Evolutionary conservation across 2,329 filamentous ascomycete species (phyloP).

Genomic region (Exophiala phaeomuriformis): DNA sequence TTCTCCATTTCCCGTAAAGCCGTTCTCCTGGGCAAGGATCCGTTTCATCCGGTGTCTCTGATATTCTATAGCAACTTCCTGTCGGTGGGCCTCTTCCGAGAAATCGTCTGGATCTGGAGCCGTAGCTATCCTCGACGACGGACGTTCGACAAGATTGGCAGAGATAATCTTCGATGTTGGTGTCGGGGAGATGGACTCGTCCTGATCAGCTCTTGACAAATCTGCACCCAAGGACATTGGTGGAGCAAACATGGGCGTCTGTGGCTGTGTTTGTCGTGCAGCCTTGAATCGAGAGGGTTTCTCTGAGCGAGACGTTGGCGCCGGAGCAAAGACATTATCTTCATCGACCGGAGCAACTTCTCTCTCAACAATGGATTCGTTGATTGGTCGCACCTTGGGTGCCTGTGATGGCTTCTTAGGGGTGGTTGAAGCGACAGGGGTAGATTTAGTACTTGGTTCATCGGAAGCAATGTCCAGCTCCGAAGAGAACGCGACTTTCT

Average conservation of each 20-base stretch:
- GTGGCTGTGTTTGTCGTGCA: slow-evolving; percentile 11
- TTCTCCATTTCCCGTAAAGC: slow-evolving; percentile 55
- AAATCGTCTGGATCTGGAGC: slow-evolving; percentile 57
- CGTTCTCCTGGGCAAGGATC: slow-evolving; percentile 74
- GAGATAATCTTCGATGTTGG: slow-evolving; percentile 47
- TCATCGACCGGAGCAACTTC: slow-evolving; percentile 16
- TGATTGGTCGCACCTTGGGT: slow-evolving; percentile 28
- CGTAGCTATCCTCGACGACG: slow-evolving; percentile 27
- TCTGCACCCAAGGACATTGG: slow-evolving; percentile 15
- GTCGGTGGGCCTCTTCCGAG: slow-evolving; percentile 63
- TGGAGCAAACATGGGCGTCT: slow-evolving; percentile 33
- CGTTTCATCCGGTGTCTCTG: slow-evolving; percentile 74
- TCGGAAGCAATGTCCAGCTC: slow-evolving; percentile 60
- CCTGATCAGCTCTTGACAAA: neutral
- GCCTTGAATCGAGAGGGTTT: slow-evolving; percentile 27
- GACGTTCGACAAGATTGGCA: slow-evolving; percentile 53
- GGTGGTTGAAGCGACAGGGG: slow-evolving; percentile 15
- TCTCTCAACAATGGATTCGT: slow-evolving; percentile 42
- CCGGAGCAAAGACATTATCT: slow-evolving; percentile 16
- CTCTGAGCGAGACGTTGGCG: slow-evolving; percentile 23
- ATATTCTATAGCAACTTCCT: slow-evolving; percentile 76
- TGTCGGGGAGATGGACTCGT: slow-evolving; percentile 25
- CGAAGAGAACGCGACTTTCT: slow-evolving; percentile 74
- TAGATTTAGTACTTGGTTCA: neutral
- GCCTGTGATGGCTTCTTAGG: neutral